These are phyloP conservation scores for Planoprotostelium fungivorum DNA, from an alignment of 78 protist species.

Conservation along the genomic window DNA sequence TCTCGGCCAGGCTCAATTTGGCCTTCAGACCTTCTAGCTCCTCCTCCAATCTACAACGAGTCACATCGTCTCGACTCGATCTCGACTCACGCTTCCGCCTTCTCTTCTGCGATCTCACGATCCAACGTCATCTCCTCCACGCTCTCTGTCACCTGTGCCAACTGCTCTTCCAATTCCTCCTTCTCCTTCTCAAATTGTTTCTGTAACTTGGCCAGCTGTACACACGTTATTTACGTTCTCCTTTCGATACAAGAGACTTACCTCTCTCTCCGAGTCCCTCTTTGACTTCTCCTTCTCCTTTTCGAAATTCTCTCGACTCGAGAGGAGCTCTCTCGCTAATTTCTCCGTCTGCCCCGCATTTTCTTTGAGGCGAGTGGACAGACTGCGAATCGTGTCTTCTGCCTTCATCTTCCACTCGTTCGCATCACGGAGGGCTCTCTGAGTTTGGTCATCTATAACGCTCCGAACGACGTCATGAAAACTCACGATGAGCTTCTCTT, in stretches of 20 bases:
- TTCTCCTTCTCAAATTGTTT: constrained; percentile 28
- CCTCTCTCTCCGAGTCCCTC: background rate
- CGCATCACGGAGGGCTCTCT: background rate
- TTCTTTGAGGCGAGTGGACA: background rate
- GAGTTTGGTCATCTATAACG: background rate
- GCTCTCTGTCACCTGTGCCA: constrained; percentile 11
- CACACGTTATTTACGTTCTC: background rate
- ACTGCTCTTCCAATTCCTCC: constrained; percentile 20
- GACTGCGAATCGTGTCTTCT: background rate
- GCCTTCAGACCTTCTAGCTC: background rate
- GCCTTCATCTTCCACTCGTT: background rate
- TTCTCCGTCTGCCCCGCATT: background rate
- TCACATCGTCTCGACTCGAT: background rate
- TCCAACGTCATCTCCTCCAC: constrained; percentile 38
- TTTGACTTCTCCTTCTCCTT: background rate
- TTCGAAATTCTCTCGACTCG: background rate
- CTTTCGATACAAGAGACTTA: background rate
- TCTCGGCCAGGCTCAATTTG: background rate
- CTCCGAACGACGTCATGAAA: too few species aligned
- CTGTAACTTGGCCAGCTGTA: background rate
- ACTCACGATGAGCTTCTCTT: too few species aligned
- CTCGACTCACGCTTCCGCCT: constrained; percentile 19
- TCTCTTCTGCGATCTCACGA: constrained; percentile 48
- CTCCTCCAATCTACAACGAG: background rate
- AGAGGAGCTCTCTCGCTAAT: background rate